Evolutionary conservation across 1,284 basidiomycete genomes (phyloP).

Genomic region (Vanrija sp.): DNA sequence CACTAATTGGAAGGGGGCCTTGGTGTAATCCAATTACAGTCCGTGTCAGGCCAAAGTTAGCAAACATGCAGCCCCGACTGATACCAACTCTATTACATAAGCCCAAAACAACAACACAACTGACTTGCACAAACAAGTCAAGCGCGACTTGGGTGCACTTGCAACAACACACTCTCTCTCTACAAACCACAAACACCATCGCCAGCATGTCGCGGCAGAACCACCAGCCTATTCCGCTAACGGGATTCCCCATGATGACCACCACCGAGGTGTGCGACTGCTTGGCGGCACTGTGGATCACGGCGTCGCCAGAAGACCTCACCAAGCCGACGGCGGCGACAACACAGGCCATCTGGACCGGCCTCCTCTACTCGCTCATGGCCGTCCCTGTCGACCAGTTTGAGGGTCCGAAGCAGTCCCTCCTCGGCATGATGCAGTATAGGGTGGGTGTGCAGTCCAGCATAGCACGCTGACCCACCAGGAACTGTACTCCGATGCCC

Average conservation of each 20-base stretch:
- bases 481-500: slow-evolving; percentile 62
- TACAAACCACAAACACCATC: not conserved
- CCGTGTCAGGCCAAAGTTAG: too few species aligned
- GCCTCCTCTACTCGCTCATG: slow-evolving; percentile 66
- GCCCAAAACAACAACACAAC: not conserved
- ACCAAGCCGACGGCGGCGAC: slow-evolving; percentile 62
- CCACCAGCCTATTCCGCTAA: slow-evolving; percentile 6
- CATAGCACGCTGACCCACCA: slow-evolving; percentile 33
- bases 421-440: slow-evolving; percentile 53
- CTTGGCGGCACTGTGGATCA: slow-evolving; percentile 36
- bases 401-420: slow-evolving; percentile 59
- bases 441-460: slow-evolving; percentile 53
- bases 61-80: too few species aligned
- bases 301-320: slow-evolving; percentile 65
- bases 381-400: slow-evolving; percentile 60
- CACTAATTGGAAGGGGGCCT: not conserved
- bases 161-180: not conserved
- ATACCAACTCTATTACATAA: too few species aligned
- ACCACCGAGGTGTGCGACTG: slow-evolving; percentile 27
- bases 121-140: not conserved
- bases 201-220: slow-evolving; percentile 7
- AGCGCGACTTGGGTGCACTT: too few species aligned
- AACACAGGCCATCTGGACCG: slow-evolving; percentile 54
- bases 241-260: slow-evolving; percentile 38
- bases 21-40: too few species aligned